Evolutionary conservation across 371 early-diverging fungal genomes (phyloP), one percentile per base, ranked within the genome.

Genomic region (Globomyces sp.): DNA sequence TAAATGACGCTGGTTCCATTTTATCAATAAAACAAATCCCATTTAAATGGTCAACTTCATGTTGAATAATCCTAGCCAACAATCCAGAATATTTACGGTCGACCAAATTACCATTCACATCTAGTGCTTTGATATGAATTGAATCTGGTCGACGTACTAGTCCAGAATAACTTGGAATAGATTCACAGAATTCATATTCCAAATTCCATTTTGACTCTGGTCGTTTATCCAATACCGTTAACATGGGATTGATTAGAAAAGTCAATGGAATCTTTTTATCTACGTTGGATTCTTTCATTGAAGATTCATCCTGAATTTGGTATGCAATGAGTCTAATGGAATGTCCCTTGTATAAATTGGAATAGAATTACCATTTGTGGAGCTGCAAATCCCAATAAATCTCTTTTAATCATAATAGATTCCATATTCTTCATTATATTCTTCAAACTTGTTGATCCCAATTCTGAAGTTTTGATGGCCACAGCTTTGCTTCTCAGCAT

Each of bases 31-130:
- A 69, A 2, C 71, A 44, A 6, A 69, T 53, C 1, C 78, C 82
- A 8, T 81, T 72, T 66, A 81, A 50, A 69, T 81, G 82, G 47
- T 81, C 82, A 40, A 67, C 36, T 52, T 81, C 82, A 62, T 81
- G 82, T 66, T 81, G 82, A n/a, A 81, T 39, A 5, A 81, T 51
- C 40, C 74, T 46, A 4, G 82, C 79, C 50, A 77, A 45, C 36
- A 75, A 71, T 9, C 82, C 82, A 2, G 52, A 44, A 34, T 68
- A 75, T 40, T 66, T 62, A 42, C 13, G n/a, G 45, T 55, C 41
- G n/a, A 70, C 65, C 42, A 57, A 46, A 10, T 71, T 69, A 24
- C 77, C 77, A 1, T 78, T 64, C 65, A 73, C 36, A 68, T 76
- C 77, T 57, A 70, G 49, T 1, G 64, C 76, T 0, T 57, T 57